Evolutionary conservation across 257 asterid species (phyloP).

Genomic region (Solanum clarkiae): DNA sequence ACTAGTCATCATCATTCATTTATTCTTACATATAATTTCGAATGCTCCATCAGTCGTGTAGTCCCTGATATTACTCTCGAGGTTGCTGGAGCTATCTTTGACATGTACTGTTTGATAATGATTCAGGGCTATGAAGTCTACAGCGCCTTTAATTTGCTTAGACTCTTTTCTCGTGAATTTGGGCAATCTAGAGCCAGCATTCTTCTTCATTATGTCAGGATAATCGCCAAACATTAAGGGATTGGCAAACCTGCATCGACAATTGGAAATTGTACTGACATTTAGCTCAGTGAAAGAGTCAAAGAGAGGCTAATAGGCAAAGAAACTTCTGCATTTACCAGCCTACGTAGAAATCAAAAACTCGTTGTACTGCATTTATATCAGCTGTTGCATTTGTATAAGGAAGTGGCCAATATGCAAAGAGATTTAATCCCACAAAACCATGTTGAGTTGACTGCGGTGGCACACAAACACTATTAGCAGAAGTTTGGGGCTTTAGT

Average conservation of each 20-base stretch:
- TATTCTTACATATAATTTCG: background rate
- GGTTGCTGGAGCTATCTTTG: slow-evolving; percentile 17
- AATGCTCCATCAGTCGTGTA: slow-evolving; percentile 10
- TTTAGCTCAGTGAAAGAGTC: background rate
- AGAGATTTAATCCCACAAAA: slow-evolving; percentile 37
- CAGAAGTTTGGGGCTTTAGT: background rate
- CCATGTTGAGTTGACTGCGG: slow-evolving; percentile 51
- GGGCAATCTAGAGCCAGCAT: slow-evolving; percentile 38
- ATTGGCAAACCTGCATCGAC: slow-evolving; percentile 31
- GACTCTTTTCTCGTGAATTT: slow-evolving; percentile 26
- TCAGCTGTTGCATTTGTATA: slow-evolving; percentile 26
- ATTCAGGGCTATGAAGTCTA: slow-evolving; percentile 49
- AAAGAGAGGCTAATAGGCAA: background rate
- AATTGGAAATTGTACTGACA: background rate
- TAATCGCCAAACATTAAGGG: slow-evolving; percentile 57
- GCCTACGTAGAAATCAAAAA: slow-evolving; percentile 29
- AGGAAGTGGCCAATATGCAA: slow-evolving; percentile 21
- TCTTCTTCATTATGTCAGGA: slow-evolving; percentile 35
- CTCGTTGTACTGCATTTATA: slow-evolving; percentile 35
- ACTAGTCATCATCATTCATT: too few relatives aligned
- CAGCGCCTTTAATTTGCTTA: slow-evolving; percentile 38
- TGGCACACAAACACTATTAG: background rate
- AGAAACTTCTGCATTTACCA: slow-evolving; percentile 21
- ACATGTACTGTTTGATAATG: slow-evolving; percentile 17
- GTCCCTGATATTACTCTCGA: slow-evolving; percentile 7